A percentile compares a stretch with the other conserved stretches of the same genome.
Evolutionary conservation across 2,329 filamentous ascomycete species (phyloP).

Genomic region (Paraconiothyrium brasiliense): DNA sequence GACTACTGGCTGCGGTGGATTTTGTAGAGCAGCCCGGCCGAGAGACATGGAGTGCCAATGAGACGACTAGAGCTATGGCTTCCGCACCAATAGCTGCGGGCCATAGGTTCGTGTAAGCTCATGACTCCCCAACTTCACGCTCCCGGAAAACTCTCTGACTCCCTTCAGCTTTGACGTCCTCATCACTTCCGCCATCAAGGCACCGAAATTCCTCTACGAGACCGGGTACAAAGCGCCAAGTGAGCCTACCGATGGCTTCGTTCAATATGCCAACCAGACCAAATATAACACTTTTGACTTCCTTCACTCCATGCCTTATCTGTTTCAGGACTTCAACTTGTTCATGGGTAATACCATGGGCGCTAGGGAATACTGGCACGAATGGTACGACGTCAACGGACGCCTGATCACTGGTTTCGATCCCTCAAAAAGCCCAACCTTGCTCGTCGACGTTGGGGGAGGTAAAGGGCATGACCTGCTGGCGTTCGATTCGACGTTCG

Average conservation of each 20-base stretch:
- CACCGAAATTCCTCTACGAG: conserved; percentile 22
- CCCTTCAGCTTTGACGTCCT: conserved; percentile 17
- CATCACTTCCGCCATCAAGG: conserved; percentile 20
- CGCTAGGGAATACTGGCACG: conserved; percentile 21
- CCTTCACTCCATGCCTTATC: conserved; percentile 1
- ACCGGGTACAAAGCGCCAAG: conserved; percentile 17
- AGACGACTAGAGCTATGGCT: conserved; percentile 24
- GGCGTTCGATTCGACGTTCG: conserved; percentile 16
- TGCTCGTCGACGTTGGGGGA: conserved; percentile 25
- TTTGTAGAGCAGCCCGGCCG: conserved; percentile 18
- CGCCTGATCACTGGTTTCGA: conserved; percentile 21
- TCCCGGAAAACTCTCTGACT: background rate
- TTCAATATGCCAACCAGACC: conserved; percentile 22
- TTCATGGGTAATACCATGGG: conserved; percentile 30
- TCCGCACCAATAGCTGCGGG: conserved; percentile 21
- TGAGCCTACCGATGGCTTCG: conserved; percentile 20
- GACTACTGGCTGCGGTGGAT: conserved; percentile 19
- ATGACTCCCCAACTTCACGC: too few species aligned
- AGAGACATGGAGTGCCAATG: conserved; percentile 21
- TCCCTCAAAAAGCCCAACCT: background rate
- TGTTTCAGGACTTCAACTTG: conserved; percentile 25
- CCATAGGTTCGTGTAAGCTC: conserved; percentile 24
- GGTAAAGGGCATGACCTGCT: conserved; percentile 22
- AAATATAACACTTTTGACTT: conserved; percentile 18
- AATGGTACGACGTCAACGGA: conserved; percentile 25